Base-by-base conservation (phyloP, 805 yeast genomes). In the Hyphopichia homilentoma region DNA sequence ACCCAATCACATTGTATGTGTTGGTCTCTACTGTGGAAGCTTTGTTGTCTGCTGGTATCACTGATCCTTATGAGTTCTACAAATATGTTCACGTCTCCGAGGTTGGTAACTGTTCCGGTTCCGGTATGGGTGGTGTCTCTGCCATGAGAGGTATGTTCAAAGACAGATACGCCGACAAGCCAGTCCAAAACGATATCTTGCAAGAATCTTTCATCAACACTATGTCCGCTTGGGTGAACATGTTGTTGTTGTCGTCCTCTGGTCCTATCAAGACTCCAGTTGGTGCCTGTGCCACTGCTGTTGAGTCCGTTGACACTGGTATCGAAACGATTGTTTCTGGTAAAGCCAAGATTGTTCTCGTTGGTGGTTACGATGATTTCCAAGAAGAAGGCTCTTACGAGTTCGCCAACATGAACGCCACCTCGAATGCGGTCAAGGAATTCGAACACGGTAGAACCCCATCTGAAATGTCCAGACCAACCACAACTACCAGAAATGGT, bases 241-340 rank as follows among this genome's bases (percentile, higher is more conserved):
- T 93, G 99, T 76, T 93, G 73, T 72, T 94, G 59, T 73, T 93
- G 41, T 90, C 97, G 12, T 84, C 97, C 5, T 87, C 97, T 38
- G 99, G 99, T 67, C 99, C 99, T 40, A 88, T 89, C 65, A 89
- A 89, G 76, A 94, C 99, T 18, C 97, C 99, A 33, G 98, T 93
- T 35, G 99, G 95, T 70, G 99, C 99, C 25, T 93, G 99, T 75
- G 99, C 99, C 32, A 93, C 99, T 46, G 93, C 98, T 35, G 84
- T 93, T 40, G 98, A 93, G 72, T 93, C 98, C 42, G 84, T 93
- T 45, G 99, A 93, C 61, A 76, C 78, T 52, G 99, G 97, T 78
- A 77, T 84, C 46, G 98, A 93, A 69, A 86, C 96, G 33, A 88
- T 93, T 52, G 65, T 86, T 49, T 70, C 88, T 30, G 96, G 96